These are phyloP conservation scores for Melocanna baccifera DNA, from an alignment of 176 grass and related monocot species.

Conservation along the genomic window DNA sequence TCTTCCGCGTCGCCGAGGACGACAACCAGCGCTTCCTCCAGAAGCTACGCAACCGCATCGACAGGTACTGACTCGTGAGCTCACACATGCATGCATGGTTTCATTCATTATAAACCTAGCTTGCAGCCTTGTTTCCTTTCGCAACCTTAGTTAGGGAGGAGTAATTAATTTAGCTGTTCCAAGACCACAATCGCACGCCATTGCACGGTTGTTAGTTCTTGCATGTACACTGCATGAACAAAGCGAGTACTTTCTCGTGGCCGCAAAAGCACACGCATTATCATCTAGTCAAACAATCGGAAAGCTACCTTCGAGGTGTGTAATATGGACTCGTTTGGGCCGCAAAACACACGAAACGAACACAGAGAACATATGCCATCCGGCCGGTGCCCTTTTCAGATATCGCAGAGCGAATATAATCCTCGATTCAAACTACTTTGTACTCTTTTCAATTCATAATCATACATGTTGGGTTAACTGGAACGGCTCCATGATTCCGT, in stretches of 20 bases:
- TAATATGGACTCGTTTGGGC: not conserved
- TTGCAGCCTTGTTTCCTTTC: not conserved
- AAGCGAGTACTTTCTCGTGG: not conserved
- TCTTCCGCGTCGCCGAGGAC: slow-evolving; percentile 92
- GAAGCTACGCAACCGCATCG: slow-evolving; percentile 80
- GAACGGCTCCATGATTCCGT: not conserved
- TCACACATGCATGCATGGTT: not conserved
- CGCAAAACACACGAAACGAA: not conserved
- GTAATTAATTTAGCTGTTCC: not conserved
- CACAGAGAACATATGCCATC: not conserved
- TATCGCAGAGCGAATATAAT: not conserved
- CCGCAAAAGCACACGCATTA: not conserved
- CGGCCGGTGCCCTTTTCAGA: not conserved
- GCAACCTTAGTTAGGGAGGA: not conserved
- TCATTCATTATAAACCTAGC: not conserved
- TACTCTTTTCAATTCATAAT: not conserved
- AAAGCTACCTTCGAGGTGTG: not conserved
- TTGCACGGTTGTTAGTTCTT: not conserved
- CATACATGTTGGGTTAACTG: not conserved
- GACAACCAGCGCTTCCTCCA: slow-evolving; percentile 85
- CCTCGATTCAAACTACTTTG: not conserved
- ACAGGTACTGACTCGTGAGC: slow-evolving; percentile 30
- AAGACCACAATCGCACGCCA: not conserved
- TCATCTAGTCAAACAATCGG: not conserved
- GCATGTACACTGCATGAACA: not conserved